Conservation (phyloP, 768 basidiomycete species). For the Lactarius sanguifluus region DNA sequence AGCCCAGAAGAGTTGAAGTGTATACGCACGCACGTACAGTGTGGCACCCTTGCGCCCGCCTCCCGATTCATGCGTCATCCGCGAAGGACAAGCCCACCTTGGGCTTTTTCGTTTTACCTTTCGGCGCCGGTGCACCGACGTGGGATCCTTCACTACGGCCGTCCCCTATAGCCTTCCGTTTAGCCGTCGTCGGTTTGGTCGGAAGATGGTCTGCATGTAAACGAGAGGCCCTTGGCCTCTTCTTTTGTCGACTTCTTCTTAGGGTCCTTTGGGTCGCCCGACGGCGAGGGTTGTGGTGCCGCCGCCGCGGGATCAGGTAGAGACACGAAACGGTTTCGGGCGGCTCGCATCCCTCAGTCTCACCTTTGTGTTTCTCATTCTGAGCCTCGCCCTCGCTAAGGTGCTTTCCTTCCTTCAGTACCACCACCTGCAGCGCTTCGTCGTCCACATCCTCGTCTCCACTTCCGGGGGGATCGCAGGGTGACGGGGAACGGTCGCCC, state of each 20-base stretch:
- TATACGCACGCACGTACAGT: not conserved
- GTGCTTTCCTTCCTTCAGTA: constrained; percentile 86
- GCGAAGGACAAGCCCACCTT: constrained; percentile 56
- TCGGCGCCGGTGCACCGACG: constrained; percentile 33
- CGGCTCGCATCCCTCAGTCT: constrained; percentile 25
- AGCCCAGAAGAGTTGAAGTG: not conserved
- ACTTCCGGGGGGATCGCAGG: constrained; percentile 71
- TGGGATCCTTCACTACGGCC: constrained; percentile 34
- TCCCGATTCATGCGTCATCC: constrained; percentile 48
- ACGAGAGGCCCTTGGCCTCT: constrained; percentile 38
- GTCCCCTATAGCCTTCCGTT: constrained; percentile 40
- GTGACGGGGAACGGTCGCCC: constrained; percentile 67
- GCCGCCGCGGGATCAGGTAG: constrained; percentile 41
- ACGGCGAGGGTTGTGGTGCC: not conserved
- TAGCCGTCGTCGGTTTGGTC: constrained; percentile 30
- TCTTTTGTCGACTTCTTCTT: constrained; percentile 12
- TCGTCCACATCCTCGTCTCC: constrained; percentile 63
- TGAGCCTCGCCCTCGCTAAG: constrained; percentile 74
- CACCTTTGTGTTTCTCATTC: constrained; percentile 73
- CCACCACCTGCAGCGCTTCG: constrained; percentile 87
- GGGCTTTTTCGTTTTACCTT: constrained; percentile 55
- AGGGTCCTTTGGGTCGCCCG: constrained; percentile 2
- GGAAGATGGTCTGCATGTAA: constrained; percentile 38
- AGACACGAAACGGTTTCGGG: constrained; percentile 28
- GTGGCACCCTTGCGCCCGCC: too few relatives aligned